Evolutionary conservation across 169 alveolate species (phyloP).

Genomic region (Plasmodium ovale): DNA sequence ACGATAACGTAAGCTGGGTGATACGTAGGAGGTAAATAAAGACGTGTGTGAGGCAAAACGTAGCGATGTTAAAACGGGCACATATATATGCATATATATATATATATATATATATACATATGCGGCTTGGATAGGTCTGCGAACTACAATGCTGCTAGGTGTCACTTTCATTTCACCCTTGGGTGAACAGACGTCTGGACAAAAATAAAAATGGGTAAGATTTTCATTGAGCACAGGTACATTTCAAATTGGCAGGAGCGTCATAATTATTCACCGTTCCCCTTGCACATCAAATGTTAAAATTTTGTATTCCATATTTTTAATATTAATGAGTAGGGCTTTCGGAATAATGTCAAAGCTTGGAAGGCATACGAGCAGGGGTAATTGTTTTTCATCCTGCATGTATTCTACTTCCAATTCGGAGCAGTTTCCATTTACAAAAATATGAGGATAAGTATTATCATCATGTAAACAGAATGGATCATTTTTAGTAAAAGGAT

Average conservation of each 20-base stretch:
- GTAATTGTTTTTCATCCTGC: constrained; percentile 17
- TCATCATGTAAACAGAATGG: constrained; percentile 78
- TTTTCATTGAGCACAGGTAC: too few relatives aligned
- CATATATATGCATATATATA: not conserved
- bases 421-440: constrained; percentile 74
- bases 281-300: constrained; percentile 14
- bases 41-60: too few relatives aligned
- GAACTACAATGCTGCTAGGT: too few relatives aligned
- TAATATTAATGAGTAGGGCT: constrained; percentile 42
- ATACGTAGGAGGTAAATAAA: too few relatives aligned
- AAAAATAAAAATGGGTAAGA: too few relatives aligned
- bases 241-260: too few relatives aligned
- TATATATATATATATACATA: not conserved
- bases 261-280: not conserved
- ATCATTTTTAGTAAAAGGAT: constrained; percentile 79
- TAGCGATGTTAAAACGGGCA: too few relatives aligned
- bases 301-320: constrained; percentile 45
- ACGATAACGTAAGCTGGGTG: too few relatives aligned
- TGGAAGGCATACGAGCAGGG: constrained; percentile 65
- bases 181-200: too few relatives aligned
- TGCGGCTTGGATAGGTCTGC: too few relatives aligned
- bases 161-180: too few relatives aligned
- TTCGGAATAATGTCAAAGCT: constrained; percentile 33
- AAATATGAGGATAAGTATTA: constrained; percentile 78
- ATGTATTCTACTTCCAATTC: constrained; percentile 50